Evolutionary conservation across 2,329 filamentous ascomycete genomes (phyloP), one percentile per base, ranked within the genome.

Genomic region (Scopulariopsis brevicaulis): DNA sequence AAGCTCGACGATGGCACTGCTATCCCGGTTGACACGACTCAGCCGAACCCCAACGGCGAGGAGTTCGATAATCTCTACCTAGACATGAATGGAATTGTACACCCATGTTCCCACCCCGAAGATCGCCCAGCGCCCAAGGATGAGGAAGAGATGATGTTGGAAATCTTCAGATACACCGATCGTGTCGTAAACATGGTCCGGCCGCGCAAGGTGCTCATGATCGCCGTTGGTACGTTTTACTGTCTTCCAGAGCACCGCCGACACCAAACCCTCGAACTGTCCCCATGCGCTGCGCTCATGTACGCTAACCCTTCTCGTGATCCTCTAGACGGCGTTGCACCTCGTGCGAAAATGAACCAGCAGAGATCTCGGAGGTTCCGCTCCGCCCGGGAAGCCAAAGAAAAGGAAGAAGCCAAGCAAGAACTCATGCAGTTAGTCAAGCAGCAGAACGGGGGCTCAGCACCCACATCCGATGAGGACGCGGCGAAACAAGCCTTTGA

Each of bases 1-100:
- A 85, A 85, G 63, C 83, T 97, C 71, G 80, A 82, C 11, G 90
- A 96, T 79, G 93, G 91, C 63, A 81, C 86, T 51, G 79, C 83
- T 64, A 86, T 96, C 59, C 94, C 94, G 2, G 83, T 97, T 61
- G 91, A 99, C 69, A 85, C 84, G 12, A 91, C 87, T 7, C 78
- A 83, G 46, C 85, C 90, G 6, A 99, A 99, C 68, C 95, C 95
- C 2, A 99, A 99, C 73, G 91, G 91, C 70, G 93, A 97, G 74
- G 94, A 99, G 72, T 89, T 96, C 67, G 93, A 99, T 74, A 99
- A 99, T 67, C 78, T 99, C 6, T 99, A 99, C 69, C 83, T 99
- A 62, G 94, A 99, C 68, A 97, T 99, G 93, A 99, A 99, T 72
- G 95, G 94, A 70, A 99, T 99, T 64, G 94, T 99, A 43, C 94